Evolutionary conservation across 495 filamentous ascomycete species (phyloP), one percentile per base, ranked within the genome.

Genomic region (Xylona heveae): DNA sequence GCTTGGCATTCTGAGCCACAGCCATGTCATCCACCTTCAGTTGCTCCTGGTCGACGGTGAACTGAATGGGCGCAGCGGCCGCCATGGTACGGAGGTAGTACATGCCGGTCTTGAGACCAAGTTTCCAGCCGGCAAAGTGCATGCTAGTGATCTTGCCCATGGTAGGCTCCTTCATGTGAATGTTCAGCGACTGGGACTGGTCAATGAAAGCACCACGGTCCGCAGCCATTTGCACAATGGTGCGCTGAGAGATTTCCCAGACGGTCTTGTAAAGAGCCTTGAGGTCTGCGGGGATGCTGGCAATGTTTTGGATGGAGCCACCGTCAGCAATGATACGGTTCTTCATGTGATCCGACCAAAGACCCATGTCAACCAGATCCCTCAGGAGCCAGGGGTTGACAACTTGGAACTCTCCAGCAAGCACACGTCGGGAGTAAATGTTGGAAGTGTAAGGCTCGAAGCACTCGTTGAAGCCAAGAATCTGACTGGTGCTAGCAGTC

Each of bases 321-420:
- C 81, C 82, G 30, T 88, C 85, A 38, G 88, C 75, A 45, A 97
- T 95, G 63, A 97, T 97, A 42, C 88, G 81, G 62, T 97, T 97
- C 68, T 97, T 97, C 88, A 97, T 97, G 64, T 82, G 83, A 57
- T 97, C 88, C 22, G 84, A 93, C 88, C 88, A 97, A 19, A 97
- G 66, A 39, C 88, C 88, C 61, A 94, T 76, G 44, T 97, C 88
- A 36, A 97, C 88, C 10, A 97, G 70, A 46, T 97, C 88, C 64
- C 93, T 94, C 34, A 97, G 71, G 30, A 97, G 59, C 90, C 90
- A 95, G 18, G 88, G 88, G 64, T 97, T 97, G 54, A 97, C 88
- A 31, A 97, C 80, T 57, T 97, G 88, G 71, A 97, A 97, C 51
- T 97, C 88, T 47, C 88, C 88, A 37, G 88, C 88, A 38, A 97